These are phyloP conservation scores for Wickerhamiella qilinensis DNA, from an alignment of 805 yeast species.

Conservation along the genomic window DNA sequence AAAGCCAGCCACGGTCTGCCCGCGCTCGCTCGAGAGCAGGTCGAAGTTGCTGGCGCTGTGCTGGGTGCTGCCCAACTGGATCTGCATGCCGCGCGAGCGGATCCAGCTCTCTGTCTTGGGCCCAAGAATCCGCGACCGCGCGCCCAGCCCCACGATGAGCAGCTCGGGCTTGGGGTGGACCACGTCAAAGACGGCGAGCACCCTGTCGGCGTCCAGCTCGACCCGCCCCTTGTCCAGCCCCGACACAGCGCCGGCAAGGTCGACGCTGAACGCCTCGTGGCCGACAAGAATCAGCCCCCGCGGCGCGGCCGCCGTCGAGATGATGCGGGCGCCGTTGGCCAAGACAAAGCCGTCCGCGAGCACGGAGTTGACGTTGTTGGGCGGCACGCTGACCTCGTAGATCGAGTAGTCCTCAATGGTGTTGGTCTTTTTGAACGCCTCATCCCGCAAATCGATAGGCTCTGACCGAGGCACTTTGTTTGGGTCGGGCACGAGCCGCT, in stretches of 20 bases:
- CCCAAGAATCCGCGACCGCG: slow-evolving; percentile 41
- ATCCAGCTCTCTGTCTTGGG: slow-evolving; percentile 36
- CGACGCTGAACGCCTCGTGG: slow-evolving; percentile 44
- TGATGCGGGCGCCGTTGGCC: slow-evolving; percentile 30
- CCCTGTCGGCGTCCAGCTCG: slow-evolving; percentile 28
- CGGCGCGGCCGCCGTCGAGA: slow-evolving; percentile 18
- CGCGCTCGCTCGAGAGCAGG: slow-evolving; percentile 64
- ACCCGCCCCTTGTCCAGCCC: slow-evolving; percentile 40
- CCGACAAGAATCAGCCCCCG: slow-evolving; percentile 21
- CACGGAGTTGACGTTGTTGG: slow-evolving; percentile 35
- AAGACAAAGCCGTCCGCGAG: slow-evolving; percentile 43
- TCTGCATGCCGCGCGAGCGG: slow-evolving; percentile 45
- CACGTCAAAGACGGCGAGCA: slow-evolving; percentile 34
- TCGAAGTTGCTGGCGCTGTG: slow-evolving; percentile 59
- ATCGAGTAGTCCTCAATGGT: slow-evolving; percentile 27
- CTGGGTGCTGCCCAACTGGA: slow-evolving; percentile 47
- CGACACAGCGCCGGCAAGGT: slow-evolving; percentile 25
- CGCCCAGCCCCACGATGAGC: slow-evolving; percentile 54
- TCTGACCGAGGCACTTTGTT: slow-evolving; percentile 12
- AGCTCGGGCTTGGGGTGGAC: slow-evolving; percentile 68
- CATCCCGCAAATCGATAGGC: slow-evolving; percentile 12
- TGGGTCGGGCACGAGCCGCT: slow-evolving; percentile 15
- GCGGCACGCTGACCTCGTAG: slow-evolving; percentile 29
- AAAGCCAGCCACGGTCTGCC: slow-evolving; percentile 55
- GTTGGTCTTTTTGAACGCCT: slow-evolving; percentile 14